Evolutionary conservation across 73 alveolate genomes (phyloP).

Genomic region (Paramecium octaurelia): DNA sequence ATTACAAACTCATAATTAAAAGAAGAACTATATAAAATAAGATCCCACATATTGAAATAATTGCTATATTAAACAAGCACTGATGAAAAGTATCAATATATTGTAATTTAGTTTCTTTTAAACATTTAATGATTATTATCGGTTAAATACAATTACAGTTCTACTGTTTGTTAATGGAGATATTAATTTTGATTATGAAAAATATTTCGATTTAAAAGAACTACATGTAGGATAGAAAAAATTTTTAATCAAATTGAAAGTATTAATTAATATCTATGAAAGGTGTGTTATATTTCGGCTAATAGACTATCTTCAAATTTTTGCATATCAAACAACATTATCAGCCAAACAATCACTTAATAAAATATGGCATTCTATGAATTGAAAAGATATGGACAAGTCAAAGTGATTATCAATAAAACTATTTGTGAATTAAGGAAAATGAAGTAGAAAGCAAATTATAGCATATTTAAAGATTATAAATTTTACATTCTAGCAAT

Average conservation of each 20-base stretch:
- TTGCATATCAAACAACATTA: not conserved
- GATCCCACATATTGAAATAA: not conserved
- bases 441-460: not conserved
- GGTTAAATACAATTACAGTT: not conserved
- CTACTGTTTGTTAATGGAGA: slow-evolving; percentile 30
- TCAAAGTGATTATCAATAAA: not conserved
- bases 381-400: slow-evolving; percentile 38
- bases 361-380: slow-evolving; percentile 40
- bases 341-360: not conserved
- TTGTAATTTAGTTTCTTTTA: not conserved
- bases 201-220: not conserved
- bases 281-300: not conserved
- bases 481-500: not conserved
- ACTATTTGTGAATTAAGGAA: not conserved
- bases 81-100: not conserved
- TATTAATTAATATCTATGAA: not conserved
- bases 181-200: slow-evolving; percentile 2
- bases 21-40: not conserved
- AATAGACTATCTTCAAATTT: not conserved
- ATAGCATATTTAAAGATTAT: not conserved
- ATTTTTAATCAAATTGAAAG: not conserved
- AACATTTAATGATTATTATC: not conserved
- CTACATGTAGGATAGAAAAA: not conserved
- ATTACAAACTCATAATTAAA: slow-evolving; percentile 5
- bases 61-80: not conserved